phyloP scores from a whole-genome alignment of 768 basidiomycete species.

The Lactifluus echinatus region DNA sequence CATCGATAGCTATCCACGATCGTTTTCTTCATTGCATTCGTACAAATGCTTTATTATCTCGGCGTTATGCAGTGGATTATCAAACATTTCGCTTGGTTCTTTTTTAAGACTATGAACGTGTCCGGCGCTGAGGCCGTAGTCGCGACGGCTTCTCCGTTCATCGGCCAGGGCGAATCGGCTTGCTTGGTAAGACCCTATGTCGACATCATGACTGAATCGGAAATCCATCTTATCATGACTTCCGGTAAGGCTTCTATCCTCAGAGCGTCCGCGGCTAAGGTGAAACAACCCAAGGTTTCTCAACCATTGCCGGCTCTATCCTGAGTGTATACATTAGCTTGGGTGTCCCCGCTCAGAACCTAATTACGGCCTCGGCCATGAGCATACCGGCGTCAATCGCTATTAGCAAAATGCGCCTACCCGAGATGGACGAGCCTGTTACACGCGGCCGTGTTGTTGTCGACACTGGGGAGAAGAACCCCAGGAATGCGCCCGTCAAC shows the following conservation, averaged over 20 bases:
- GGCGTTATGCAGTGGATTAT: constrained; percentile 95
- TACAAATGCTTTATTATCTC: constrained; percentile 86
- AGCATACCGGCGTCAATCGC: constrained; percentile 91
- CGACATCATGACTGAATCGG: constrained; percentile 76
- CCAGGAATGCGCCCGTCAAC: constrained; percentile 55
- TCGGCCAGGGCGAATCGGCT: constrained; percentile 85
- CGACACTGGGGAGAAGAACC: constrained; percentile 59
- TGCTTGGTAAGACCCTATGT: constrained; percentile 81
- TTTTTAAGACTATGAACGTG: constrained; percentile 84
- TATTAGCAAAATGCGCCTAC: constrained; percentile 80
- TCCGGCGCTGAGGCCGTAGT: constrained; percentile 95
- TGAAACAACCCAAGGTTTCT: constrained; percentile 44
- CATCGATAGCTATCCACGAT: constrained; percentile 54
- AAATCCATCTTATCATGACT: constrained; percentile 84
- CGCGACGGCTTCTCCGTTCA: constrained; percentile 87
- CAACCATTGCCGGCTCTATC: constrained; percentile 88
- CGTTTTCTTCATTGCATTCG: constrained; percentile 91
- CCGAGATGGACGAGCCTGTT: constrained; percentile 78
- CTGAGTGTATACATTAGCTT: constrained; percentile 73
- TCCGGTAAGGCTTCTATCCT: constrained; percentile 40
- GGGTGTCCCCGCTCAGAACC: constrained; percentile 70
- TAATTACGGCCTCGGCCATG: constrained; percentile 88
- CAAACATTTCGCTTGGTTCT: constrained; percentile 85
- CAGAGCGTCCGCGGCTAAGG: not conserved
- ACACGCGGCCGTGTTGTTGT: constrained; percentile 76